These are phyloP conservation scores for Candida freyschussii DNA, from an alignment of 1,139 yeast genomes.

Conservation along the genomic window DNA sequence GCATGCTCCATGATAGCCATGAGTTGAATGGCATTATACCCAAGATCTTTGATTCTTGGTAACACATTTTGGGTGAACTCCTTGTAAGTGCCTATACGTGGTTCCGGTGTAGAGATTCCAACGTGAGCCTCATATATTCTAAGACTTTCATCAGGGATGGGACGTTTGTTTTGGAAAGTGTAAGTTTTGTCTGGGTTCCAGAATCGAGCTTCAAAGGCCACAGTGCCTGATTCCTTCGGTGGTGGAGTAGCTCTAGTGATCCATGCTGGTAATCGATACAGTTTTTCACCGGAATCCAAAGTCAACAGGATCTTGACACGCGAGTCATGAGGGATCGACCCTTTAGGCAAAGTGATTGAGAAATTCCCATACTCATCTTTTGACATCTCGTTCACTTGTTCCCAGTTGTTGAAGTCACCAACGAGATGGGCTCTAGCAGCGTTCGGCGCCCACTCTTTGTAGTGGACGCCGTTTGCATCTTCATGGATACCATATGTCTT, in stretches of 20 bases:
- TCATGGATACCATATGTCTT: conserved; percentile 74
- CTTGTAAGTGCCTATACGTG: conserved; percentile 75
- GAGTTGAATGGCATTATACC: conserved; percentile 88
- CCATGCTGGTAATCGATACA: conserved; percentile 91
- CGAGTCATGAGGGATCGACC: conserved; percentile 75
- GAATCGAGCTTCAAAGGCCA: conserved; percentile 76
- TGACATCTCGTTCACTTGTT: conserved; percentile 49
- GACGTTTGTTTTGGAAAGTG: conserved; percentile 59
- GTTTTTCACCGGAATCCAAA: conserved; percentile 59
- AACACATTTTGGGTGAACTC: conserved; percentile 77
- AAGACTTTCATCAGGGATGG: conserved; percentile 49
- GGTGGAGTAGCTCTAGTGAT: conserved; percentile 76
- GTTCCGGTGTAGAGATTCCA: conserved; percentile 91
- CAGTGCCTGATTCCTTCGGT: conserved; percentile 39
- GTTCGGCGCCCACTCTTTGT: conserved; percentile 87
- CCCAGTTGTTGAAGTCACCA: conserved; percentile 92
- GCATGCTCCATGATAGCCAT: conserved; percentile 99
- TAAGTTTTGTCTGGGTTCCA: conserved; percentile 77
- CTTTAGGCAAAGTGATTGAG: conserved; percentile 42
- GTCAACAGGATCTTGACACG: conserved; percentile 69
- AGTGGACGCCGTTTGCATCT: conserved; percentile 45
- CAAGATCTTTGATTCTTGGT: conserved; percentile 80
- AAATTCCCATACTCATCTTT: conserved; percentile 68
- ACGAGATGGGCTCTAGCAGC: conserved; percentile 69
- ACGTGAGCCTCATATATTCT: conserved; percentile 94